Percentiles rank a stretch among this genome's conserved stretches.
Evolutionary conservation across 2,329 filamentous ascomycete genomes (phyloP).

Genomic region (Plenodomus biglobosus): DNA sequence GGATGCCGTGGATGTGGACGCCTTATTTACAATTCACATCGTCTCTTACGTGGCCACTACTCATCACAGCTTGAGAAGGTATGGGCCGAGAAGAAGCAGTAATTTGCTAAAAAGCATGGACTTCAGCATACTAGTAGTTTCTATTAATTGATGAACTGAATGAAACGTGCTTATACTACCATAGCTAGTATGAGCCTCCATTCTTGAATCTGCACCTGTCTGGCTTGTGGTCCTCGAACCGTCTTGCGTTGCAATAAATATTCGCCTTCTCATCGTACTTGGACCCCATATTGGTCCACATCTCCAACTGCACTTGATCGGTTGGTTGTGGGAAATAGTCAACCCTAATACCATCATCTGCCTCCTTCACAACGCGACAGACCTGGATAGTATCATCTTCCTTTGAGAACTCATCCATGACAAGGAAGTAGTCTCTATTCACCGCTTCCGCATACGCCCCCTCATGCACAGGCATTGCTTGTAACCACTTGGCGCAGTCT

Average conservation of each 20-base stretch:
- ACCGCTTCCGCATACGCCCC: neutral
- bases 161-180: too few relatives aligned
- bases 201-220: slow-evolving; percentile 4
- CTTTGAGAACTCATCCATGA: slow-evolving; percentile 11
- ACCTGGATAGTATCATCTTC: slow-evolving; percentile 8
- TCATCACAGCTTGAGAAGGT: too few relatives aligned
- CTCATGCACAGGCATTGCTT: slow-evolving; percentile 3
- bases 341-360: slow-evolving; percentile 4
- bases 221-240: slow-evolving; percentile 2
- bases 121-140: too few relatives aligned
- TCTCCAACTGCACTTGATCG: slow-evolving; percentile 1
- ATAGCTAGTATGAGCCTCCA: neutral
- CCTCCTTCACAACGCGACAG: slow-evolving; percentile 3
- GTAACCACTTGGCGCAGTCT: slow-evolving; percentile 12
- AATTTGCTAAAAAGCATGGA: too few relatives aligned
- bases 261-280: slow-evolving; percentile 5
- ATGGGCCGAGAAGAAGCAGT: too few relatives aligned
- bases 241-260: neutral
- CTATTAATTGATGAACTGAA: too few relatives aligned
- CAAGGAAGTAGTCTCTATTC: slow-evolving; percentile 4
- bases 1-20: too few relatives aligned
- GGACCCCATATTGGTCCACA: slow-evolving; percentile 1
- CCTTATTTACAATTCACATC: too few relatives aligned
- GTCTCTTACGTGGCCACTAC: too few relatives aligned
- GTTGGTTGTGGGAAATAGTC: slow-evolving; percentile 6